A percentile compares a stretch with the other conserved stretches of the same genome.
phyloP scores from a whole-genome alignment of 73 alveolate species.

The Tetrahymena borealis region DNA sequence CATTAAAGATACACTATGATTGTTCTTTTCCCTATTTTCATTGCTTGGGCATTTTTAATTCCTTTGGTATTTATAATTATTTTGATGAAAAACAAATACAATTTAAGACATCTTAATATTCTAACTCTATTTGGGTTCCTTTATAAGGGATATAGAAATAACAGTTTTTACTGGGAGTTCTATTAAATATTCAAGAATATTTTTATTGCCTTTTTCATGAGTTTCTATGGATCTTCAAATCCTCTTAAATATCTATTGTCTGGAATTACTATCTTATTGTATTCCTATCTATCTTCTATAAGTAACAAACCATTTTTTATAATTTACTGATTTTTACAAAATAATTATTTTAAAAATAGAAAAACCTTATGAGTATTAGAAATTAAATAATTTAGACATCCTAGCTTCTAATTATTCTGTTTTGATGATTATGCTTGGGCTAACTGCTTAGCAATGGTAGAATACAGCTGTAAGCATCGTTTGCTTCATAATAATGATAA shows the following conservation, averaged over 20 bases:
- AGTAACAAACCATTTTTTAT: not conserved
- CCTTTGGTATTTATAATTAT: not conserved
- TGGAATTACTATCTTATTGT: not conserved
- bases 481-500: no score
- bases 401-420: no score
- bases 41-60: not conserved
- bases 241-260: not conserved
- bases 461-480: no score
- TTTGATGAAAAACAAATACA: not conserved
- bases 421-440: no score
- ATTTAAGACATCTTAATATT: not conserved
- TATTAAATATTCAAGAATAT: not conserved
- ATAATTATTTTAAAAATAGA: no score
- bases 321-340: no score
- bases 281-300: not conserved
- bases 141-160: not conserved
- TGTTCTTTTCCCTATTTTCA: not conserved
- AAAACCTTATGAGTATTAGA: no score
- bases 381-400: no score
- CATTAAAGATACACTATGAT: not conserved
- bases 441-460: no score
- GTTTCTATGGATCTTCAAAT: not conserved
- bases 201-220: not conserved
- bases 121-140: not conserved
- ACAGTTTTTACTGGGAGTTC: not conserved